These are phyloP conservation scores for Pichia sp. DNA, from an alignment of 1,139 yeast species.

Conservation along the genomic window DNA sequence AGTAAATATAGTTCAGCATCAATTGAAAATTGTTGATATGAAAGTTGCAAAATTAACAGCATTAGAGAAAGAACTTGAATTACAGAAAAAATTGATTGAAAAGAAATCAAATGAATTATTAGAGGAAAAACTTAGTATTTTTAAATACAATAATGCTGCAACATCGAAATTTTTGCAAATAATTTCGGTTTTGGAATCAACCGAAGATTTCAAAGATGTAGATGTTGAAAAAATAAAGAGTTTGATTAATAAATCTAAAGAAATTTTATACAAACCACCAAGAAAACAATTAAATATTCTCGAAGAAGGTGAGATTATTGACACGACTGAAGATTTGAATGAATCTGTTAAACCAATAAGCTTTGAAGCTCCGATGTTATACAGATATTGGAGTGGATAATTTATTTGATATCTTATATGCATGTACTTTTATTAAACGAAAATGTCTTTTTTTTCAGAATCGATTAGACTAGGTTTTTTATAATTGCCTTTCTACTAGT, in stretches of 20 bases:
- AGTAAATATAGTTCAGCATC: constrained; percentile 58
- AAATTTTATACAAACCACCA: constrained; percentile 47
- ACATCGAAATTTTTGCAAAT: constrained; percentile 45
- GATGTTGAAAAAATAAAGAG: constrained; percentile 23
- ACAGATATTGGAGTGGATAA: constrained; percentile 78
- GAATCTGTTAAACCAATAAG: constrained; percentile 62
- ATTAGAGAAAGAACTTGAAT: constrained; percentile 71
- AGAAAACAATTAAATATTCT: constrained; percentile 30
- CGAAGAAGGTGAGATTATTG: constrained; percentile 21
- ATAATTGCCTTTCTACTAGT: too few species aligned
- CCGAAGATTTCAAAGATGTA: constrained; percentile 8
- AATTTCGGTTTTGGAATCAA: constrained; percentile 32
- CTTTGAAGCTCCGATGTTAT: constrained; percentile 73
- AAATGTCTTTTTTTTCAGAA: too few species aligned
- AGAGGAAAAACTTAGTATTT: constrained; percentile 68
- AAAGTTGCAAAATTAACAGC: constrained; percentile 65
- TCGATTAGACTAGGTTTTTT: too few species aligned
- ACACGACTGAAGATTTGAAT: constrained; percentile 22
- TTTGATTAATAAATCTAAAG: constrained; percentile 43
- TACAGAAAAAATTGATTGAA: constrained; percentile 67
- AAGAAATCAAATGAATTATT: constrained; percentile 78
- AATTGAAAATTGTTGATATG: constrained; percentile 67
- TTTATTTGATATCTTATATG: not conserved
- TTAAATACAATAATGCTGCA: constrained; percentile 51
- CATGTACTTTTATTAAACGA: too few species aligned